Evolutionary conservation across 495 filamentous ascomycete species (phyloP), one percentile per base, ranked within the genome.

Genomic region (Xylaria sp.): DNA sequence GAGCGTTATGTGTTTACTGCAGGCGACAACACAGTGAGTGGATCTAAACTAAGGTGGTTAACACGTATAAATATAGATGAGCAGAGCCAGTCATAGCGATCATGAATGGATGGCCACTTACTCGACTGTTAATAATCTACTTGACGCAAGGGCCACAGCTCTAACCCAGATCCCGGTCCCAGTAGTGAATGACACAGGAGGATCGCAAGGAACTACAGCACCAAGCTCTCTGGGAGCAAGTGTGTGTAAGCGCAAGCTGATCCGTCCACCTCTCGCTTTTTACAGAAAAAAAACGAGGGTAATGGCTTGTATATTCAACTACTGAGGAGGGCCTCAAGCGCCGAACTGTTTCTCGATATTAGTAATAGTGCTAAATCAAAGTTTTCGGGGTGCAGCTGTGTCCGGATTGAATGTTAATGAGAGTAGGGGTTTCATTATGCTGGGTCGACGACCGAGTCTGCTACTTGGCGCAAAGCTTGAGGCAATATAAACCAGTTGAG

Each of bases 401-500:
- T 6, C 7, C n/a, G n/a, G 26, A 19, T 31, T 41, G 35, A 55
- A 40, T n/a, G 17, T 44, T 7, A 12, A n/a, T 21, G 31, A 41
- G 15, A 19, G 64, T 9, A 15, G 21, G 33, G 21, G 17, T 55
- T 67, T 41, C 12, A 17, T 46, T 55, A 31, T 35, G 21, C 35
- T 2, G 12, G 50, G n/a, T 41, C 37, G 37, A 66, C 40, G 12
- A 33, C 12, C 35, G 5, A 7, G 21, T 43, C 31, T 66, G 63
- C 46, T 35, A n/a, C 33, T 43, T 40, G 12, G 63, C 31, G 21
- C 9, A 43, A n/a, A 35, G 29, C 12, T 24, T 57, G 31, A 57
- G 64, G 64, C 50, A 67, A 68, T 44, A 58, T 53, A 61, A 69
- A 37, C 55, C 55, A 69, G 43, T 61, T 69, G 67, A 46, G 26